phyloP scores from a whole-genome alignment of 352 stramenopile species.

The Phytophthora pisi region DNA sequence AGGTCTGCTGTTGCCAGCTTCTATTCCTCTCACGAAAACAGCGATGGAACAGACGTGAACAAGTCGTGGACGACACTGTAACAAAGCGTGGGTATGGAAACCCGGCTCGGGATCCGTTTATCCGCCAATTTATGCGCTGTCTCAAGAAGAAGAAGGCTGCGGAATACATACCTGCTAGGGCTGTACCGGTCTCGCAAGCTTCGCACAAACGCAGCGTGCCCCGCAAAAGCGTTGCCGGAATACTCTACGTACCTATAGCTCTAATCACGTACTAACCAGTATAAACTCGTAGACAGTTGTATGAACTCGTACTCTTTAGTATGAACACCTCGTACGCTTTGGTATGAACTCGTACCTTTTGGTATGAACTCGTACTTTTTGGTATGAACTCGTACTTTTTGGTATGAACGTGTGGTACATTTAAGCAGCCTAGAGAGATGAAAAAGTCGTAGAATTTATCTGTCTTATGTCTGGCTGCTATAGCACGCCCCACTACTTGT shows the following conservation, averaged over 20 bases:
- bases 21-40: too few relatives aligned
- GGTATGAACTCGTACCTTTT: constrained; percentile 5
- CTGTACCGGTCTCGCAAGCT: too few relatives aligned
- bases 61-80: too few relatives aligned
- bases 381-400: background rate
- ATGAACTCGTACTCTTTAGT: constrained; percentile 4
- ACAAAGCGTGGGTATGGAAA: too few relatives aligned
- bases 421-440: background rate
- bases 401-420: background rate
- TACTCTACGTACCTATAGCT: constrained; percentile 2
- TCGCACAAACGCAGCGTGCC: background rate
- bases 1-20: too few relatives aligned
- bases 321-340: too few relatives aligned
- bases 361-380: constrained; percentile 3
- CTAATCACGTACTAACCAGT: background rate
- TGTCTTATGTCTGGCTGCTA: background rate
- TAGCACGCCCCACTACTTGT: background rate
- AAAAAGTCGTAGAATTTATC: constrained; percentile 1
- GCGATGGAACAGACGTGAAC: too few relatives aligned
- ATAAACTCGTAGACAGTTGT: background rate
- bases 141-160: too few relatives aligned
- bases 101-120: too few relatives aligned
- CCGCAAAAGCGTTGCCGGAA: constrained; percentile 1
- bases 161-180: too few relatives aligned
- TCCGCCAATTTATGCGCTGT: too few relatives aligned